phyloP scores from a whole-genome alignment of 73 alveolate species.

The Uronychia setigera region DNA sequence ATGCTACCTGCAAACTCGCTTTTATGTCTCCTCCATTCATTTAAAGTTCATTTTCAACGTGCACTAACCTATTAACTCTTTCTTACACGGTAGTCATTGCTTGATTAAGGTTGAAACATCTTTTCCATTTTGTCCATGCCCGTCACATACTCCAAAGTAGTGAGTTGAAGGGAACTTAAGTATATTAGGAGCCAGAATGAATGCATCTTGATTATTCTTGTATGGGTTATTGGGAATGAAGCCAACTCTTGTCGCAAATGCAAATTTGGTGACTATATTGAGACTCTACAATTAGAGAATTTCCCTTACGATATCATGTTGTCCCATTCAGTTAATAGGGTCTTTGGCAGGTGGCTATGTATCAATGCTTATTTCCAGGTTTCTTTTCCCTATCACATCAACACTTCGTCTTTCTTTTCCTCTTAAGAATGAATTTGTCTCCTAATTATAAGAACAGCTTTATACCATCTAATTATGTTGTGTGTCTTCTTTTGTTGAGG shows the following conservation, averaged over 20 bases:
- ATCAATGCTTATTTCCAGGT: too few species aligned
- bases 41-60: slow-evolving; percentile 9
- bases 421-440: background rate
- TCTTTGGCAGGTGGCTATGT: background rate
- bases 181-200: background rate
- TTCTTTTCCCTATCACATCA: too few species aligned
- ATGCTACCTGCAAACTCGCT: background rate
- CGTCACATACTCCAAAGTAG: slow-evolving; percentile 83
- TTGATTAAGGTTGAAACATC: slow-evolving; percentile 74
- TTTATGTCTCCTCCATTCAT: slow-evolving; percentile 34
- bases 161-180: slow-evolving; percentile 4
- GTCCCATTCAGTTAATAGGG: background rate
- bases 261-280: slow-evolving; percentile 45
- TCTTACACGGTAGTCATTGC: slow-evolving; percentile 54
- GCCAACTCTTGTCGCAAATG: slow-evolving; percentile 58
- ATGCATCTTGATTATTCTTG: slow-evolving; percentile 4
- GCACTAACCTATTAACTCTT: background rate
- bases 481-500: too few species aligned
- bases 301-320: background rate
- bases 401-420: background rate
- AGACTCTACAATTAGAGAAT: too few species aligned
- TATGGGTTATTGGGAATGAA: slow-evolving; percentile 33
- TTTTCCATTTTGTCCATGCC: slow-evolving; percentile 85
- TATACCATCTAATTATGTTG: too few species aligned
- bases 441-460: too few species aligned